Conservation (phyloP, 208 protist genomes). For the Vickermania spadyakhi region DNA sequence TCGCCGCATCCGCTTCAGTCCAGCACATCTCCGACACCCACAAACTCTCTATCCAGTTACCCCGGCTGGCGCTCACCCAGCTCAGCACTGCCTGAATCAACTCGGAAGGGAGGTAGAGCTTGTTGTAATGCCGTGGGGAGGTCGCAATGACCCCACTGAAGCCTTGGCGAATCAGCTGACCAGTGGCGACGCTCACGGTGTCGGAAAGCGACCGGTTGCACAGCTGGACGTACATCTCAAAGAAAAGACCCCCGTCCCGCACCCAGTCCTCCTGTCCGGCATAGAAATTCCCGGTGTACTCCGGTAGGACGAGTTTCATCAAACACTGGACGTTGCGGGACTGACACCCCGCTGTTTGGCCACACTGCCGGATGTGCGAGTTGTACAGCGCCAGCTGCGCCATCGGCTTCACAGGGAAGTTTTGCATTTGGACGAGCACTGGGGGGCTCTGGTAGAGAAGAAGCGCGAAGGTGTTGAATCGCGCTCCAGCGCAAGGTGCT, state of each 20-base stretch:
- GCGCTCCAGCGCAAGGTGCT: not conserved
- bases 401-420: not conserved
- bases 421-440: not conserved
- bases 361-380: not conserved
- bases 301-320: not conserved
- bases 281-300: not conserved
- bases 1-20: not conserved
- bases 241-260: conserved; percentile 23
- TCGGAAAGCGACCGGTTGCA: conserved; percentile 32
- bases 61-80: conserved; percentile 14
- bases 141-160: conserved; percentile 21
- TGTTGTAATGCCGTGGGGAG: conserved; percentile 12
- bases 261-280: not conserved
- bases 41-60: not conserved
- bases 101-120: conserved; percentile 36
- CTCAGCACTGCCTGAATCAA: conserved; percentile 28
- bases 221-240: conserved; percentile 23
- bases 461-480: not conserved
- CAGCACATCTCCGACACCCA: not conserved
- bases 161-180: conserved; percentile 9
- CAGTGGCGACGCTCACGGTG: conserved; percentile 16
- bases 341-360: not conserved
- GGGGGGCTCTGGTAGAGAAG: not conserved
- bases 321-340: not conserved
- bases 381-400: not conserved